Evolutionary conservation across 345 rosid species (phyloP).

Genomic region (Heritiera fomes): DNA sequence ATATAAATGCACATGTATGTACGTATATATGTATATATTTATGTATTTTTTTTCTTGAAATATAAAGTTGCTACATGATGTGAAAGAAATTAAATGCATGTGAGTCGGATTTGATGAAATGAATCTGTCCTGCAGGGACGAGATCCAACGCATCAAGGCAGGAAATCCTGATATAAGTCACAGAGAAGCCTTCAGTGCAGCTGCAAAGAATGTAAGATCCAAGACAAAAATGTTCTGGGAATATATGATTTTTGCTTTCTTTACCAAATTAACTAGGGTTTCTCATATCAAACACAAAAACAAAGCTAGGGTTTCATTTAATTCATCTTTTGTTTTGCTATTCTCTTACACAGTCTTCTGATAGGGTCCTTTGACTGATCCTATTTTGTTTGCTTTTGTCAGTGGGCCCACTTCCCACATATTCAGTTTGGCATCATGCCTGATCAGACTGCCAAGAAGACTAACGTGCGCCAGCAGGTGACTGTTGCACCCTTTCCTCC

Average conservation of each 20-base stretch:
- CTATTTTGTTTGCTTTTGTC: slow-evolving; percentile 20
- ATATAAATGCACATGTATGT: neutral
- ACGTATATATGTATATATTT: neutral
- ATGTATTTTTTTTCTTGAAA: neutral
- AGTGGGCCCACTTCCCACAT: slow-evolving; percentile 72
- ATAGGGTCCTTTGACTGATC: slow-evolving; percentile 17
- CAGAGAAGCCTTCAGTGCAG: slow-evolving; percentile 67
- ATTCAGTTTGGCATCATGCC: slow-evolving; percentile 68
- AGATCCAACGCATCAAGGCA: slow-evolving; percentile 68
- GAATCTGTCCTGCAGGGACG: slow-evolving; percentile 46
- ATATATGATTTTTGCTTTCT: slow-evolving; percentile 22
- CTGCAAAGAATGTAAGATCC: slow-evolving; percentile 62
- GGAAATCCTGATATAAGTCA: slow-evolving; percentile 61
- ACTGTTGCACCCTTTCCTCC: slow-evolving; percentile 7
- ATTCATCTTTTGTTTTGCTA: neutral
- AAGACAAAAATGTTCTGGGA: slow-evolving; percentile 8
- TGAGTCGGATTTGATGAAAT: neutral
- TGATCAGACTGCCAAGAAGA: slow-evolving; percentile 51
- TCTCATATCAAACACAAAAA: neutral
- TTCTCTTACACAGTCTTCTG: neutral
- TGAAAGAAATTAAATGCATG: neutral
- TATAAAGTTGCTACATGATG: neutral
- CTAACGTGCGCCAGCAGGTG: slow-evolving; percentile 48
- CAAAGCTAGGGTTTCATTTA: slow-evolving; percentile 11
- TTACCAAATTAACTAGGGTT: slow-evolving; percentile 37